Conservation (phyloP, 2,329 filamentous ascomycete genomes). For the Botryosphaeria dothidea region DNA sequence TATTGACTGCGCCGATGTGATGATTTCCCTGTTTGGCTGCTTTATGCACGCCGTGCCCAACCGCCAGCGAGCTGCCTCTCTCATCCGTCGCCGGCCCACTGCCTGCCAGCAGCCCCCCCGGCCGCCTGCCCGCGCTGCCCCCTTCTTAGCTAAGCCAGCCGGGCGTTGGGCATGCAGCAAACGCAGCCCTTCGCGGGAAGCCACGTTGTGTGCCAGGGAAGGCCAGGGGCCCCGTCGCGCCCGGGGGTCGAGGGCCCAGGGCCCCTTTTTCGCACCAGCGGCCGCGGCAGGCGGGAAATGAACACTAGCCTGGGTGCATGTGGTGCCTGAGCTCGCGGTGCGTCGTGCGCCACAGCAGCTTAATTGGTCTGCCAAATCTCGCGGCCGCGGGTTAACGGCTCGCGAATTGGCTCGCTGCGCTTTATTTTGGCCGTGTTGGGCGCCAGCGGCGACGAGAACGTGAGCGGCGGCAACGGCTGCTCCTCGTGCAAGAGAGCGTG, state of each 20-base stretch:
- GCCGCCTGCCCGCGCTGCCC: not conserved
- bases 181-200: slow-evolving; percentile 16
- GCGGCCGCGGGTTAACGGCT: slow-evolving; percentile 8
- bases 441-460: not conserved
- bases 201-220: slow-evolving; percentile 19
- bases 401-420: not conserved
- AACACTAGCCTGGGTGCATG: slow-evolving; percentile 4
- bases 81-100: not conserved
- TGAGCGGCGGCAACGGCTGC: not conserved
- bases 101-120: not conserved
- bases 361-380: slow-evolving; percentile 8
- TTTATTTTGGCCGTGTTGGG: not conserved
- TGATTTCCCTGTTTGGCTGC: slow-evolving; percentile 15
- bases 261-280: slow-evolving; percentile 14
- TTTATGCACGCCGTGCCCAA: slow-evolving; percentile 14
- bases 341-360: slow-evolving; percentile 1
- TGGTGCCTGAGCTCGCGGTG: slow-evolving; percentile 10
- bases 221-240: not conserved
- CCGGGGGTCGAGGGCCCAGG: not conserved
- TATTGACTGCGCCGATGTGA: slow-evolving; percentile 11
- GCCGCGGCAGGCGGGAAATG: slow-evolving; percentile 16
- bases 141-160: slow-evolving; percentile 4
- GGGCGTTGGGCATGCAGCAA: slow-evolving; percentile 4
- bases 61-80: not conserved
- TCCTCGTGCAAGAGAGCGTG: slow-evolving; percentile 1